Evolutionary conservation across 2,329 filamentous ascomycete genomes (phyloP).

Genomic region (Ceratocystiopsis minuta): DNA sequence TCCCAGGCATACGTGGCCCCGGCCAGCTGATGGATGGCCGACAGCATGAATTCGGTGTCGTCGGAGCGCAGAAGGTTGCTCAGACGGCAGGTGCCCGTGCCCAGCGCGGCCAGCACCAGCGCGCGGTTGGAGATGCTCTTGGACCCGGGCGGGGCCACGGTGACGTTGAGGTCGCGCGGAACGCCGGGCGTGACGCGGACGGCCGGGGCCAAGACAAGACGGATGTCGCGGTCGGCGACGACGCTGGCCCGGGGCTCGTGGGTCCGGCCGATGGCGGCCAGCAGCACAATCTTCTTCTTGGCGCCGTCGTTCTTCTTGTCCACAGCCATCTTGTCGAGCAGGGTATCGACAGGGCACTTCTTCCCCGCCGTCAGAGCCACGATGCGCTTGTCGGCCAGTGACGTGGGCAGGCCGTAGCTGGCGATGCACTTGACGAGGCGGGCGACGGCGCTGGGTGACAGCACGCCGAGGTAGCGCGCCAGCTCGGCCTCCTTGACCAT

Average conservation of each 20-base stretch:
- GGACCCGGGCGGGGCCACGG: slow-evolving; percentile 78
- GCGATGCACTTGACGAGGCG: slow-evolving; percentile 82
- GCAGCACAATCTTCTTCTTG: slow-evolving; percentile 88
- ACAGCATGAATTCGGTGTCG: slow-evolving; percentile 93
- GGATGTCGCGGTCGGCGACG: slow-evolving; percentile 72
- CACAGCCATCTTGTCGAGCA: slow-evolving; percentile 87
- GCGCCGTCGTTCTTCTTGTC: slow-evolving; percentile 97
- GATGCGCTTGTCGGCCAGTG: slow-evolving; percentile 66
- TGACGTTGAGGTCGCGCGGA: slow-evolving; percentile 39
- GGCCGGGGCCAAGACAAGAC: slow-evolving; percentile 64
- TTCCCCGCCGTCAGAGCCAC: slow-evolving; percentile 71
- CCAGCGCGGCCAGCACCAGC: slow-evolving; percentile 80
- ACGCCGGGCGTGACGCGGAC: slow-evolving; percentile 58
- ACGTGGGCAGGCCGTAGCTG: slow-evolving; percentile 81
- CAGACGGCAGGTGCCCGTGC: slow-evolving; percentile 69
- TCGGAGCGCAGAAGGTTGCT: slow-evolving; percentile 90
- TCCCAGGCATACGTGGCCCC: slow-evolving; percentile 89
- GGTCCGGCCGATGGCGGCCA: slow-evolving; percentile 78
- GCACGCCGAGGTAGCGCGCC: slow-evolving; percentile 68
- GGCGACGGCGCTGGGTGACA: slow-evolving; percentile 75
- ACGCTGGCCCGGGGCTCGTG: slow-evolving; percentile 75
- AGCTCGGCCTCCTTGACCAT: slow-evolving; percentile 98
- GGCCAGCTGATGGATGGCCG: slow-evolving; percentile 67
- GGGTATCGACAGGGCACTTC: slow-evolving; percentile 65
- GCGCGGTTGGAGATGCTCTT: slow-evolving; percentile 97